Evolutionary conservation across 495 filamentous ascomycete genomes (phyloP), one percentile per base, ranked within the genome.

Genomic region (Aspergillus mulundensis): DNA sequence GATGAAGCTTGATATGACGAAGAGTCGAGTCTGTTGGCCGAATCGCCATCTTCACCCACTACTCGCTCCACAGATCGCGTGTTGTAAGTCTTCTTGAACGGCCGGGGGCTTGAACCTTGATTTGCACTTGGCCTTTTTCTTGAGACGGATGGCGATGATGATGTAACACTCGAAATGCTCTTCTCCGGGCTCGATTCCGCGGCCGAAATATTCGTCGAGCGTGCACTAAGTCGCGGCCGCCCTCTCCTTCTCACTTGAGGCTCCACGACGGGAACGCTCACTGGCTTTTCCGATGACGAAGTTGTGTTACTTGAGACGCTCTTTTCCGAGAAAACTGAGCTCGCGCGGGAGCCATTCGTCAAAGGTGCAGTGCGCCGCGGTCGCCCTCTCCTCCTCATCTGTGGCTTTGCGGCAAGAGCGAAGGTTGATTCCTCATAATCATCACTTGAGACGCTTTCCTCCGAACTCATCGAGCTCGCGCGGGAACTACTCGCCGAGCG

Each of bases 61-160:
- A 34, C 18, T 20, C 14, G 18, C 38, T 54, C 53, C 47, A 19
- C 16, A 8, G 47, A 56, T 38, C 58, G 53, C 38, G 48, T 48
- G 28, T 39, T 49, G 45, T 39, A 65, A 30, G 60, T 61, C 54
- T 70, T 66, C 59, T 75, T 75, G 19, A 43, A 52, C 24, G 67
- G 61, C 49, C 51, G 58, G 32, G 63, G 59, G 21, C 56, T 61
- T 3, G 40, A 53, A 36, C 57, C 63, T 14, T 39, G 28, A 16
- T 47, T 47, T 16, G 61, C 53, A 19, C 42, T 46, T 7, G 58
- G 32, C 16, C 71, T 58, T 30, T 74, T 71, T 12, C 54, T 54
- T 1, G 60, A 59, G 25, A 61, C 14, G 3, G 71, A 69, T 44
- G 66, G 62, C 16, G 72, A 63, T 7, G 67, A 71, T 15, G 71